Conservation (phyloP, 2,329 filamentous ascomycete genomes). For the Penicillium capsulatum region DNA sequence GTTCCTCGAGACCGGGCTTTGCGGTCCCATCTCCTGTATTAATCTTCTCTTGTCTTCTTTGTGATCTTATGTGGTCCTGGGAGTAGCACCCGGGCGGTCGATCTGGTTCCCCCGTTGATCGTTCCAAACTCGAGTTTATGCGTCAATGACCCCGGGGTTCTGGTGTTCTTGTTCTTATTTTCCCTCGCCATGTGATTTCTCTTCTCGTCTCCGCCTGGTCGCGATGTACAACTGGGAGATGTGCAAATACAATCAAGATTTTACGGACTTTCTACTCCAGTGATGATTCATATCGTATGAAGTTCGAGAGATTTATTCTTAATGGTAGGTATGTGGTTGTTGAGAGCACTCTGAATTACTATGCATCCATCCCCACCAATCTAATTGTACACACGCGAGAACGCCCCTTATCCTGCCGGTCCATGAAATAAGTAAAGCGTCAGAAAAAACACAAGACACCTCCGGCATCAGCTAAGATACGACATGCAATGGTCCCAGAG, state of each 20-base stretch:
- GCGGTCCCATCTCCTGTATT: constrained; percentile 18
- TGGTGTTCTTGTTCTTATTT: constrained; percentile 8
- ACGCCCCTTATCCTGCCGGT: not conserved
- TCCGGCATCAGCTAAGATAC: too few species aligned
- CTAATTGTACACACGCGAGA: constrained; percentile 7
- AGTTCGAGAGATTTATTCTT: too few species aligned
- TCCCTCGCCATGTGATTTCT: constrained; percentile 3
- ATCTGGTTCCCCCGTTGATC: constrained; percentile 3
- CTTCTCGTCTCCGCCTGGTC: constrained; percentile 7
- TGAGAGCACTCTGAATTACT: not conserved
- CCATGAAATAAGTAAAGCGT: too few species aligned
- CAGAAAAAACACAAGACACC: too few species aligned
- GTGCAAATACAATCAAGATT: constrained; percentile 13
- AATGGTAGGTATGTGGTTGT: too few species aligned
- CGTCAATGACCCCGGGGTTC: constrained; percentile 14
- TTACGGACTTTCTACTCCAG: not conserved
- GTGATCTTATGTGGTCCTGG: constrained; percentile 9
- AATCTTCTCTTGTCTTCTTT: constrained; percentile 14
- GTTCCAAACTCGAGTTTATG: constrained; percentile 9
- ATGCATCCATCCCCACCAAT: not conserved
- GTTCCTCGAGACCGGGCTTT: constrained; percentile 3
- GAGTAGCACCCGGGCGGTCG: constrained; percentile 1
- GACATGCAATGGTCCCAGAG: constrained; percentile 1
- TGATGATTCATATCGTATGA: too few species aligned
- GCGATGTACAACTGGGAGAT: constrained; percentile 20